phyloP scores from a whole-genome alignment of 2,329 filamentous ascomycete genomes.

The Aspergillus versicolor region DNA sequence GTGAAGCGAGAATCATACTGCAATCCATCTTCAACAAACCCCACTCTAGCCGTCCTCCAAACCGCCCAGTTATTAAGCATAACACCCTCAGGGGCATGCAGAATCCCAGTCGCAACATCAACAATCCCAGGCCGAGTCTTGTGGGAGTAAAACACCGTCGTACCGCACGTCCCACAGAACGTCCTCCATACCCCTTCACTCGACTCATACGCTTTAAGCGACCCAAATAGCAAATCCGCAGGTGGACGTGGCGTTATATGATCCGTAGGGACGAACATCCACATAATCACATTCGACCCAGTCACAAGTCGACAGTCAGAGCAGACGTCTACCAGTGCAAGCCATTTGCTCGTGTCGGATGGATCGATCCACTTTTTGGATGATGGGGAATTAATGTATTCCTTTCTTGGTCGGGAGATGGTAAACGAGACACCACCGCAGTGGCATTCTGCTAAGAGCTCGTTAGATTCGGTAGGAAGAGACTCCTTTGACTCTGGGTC shows the following conservation, averaged over 20 bases:
- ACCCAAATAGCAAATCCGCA: constrained; percentile 31
- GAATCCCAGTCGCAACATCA: constrained; percentile 45
- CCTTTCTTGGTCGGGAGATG: constrained; percentile 37
- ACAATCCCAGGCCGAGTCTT: constrained; percentile 37
- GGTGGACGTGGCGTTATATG: constrained; percentile 33
- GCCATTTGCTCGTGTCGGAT: constrained; percentile 24
- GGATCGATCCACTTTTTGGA: constrained; percentile 19
- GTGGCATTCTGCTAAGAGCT: constrained; percentile 43
- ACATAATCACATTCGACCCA: constrained; percentile 41
- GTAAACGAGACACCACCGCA: constrained; percentile 46
- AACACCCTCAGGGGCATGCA: constrained; percentile 39
- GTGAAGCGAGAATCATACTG: constrained; percentile 22
- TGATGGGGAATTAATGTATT: constrained; percentile 27
- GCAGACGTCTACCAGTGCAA: constrained; percentile 26
- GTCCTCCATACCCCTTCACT: constrained; percentile 36
- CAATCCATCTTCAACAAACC: constrained; percentile 17
- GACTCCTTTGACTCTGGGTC: neutral
- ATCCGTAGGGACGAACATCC: constrained; percentile 41
- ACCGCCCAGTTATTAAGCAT: constrained; percentile 45
- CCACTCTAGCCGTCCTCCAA: constrained; percentile 39
- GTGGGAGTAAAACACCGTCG: constrained; percentile 42
- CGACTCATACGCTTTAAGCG: constrained; percentile 40
- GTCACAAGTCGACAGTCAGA: constrained; percentile 42
- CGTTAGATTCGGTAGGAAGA: neutral
- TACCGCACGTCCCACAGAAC: constrained; percentile 49